phyloP scores from a whole-genome alignment of 2,329 filamentous ascomycete species.

The Colletotrichum tamarilloi region DNA sequence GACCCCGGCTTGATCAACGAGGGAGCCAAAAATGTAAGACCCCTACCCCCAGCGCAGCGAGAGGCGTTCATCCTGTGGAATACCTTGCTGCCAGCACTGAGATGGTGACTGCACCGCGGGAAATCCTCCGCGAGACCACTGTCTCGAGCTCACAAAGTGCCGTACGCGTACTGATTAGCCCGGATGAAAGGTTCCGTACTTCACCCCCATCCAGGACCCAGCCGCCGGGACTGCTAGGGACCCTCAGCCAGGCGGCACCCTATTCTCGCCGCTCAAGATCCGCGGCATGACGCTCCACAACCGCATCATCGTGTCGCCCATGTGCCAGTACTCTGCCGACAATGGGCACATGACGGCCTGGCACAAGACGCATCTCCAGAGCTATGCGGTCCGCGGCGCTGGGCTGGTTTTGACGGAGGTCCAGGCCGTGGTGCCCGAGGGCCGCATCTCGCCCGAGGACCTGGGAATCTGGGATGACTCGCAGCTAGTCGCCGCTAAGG shows the following conservation, averaged over 20 bases:
- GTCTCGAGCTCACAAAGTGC: not conserved
- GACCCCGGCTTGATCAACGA: conserved; percentile 37
- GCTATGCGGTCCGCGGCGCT: conserved; percentile 53
- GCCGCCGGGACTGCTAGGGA: conserved; percentile 58
- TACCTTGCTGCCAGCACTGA: not conserved
- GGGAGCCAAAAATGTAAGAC: conserved; percentile 44
- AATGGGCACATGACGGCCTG: conserved; percentile 55
- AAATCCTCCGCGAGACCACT: not conserved
- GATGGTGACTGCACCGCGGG: not conserved
- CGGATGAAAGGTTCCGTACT: conserved; percentile 51
- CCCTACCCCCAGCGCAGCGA: too few species aligned
- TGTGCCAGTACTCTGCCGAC: conserved; percentile 59
- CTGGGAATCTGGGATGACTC: conserved; percentile 77
- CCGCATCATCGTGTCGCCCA: conserved; percentile 57
- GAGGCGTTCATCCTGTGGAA: not conserved
- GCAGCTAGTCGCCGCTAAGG: conserved; percentile 70
- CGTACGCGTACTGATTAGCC: not conserved
- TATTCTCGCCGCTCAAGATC: conserved; percentile 58
- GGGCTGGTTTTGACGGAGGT: conserved; percentile 77
- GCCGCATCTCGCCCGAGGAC: conserved; percentile 79
- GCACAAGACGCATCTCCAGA: conserved; percentile 54
- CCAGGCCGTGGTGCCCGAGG: conserved; percentile 73
- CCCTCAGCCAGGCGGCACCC: conserved; percentile 53
- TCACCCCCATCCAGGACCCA: conserved; percentile 60
- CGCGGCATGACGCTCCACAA: conserved; percentile 57